phyloP scores from a whole-genome alignment of 208 protist species.

The Phytomonas sp. region DNA sequence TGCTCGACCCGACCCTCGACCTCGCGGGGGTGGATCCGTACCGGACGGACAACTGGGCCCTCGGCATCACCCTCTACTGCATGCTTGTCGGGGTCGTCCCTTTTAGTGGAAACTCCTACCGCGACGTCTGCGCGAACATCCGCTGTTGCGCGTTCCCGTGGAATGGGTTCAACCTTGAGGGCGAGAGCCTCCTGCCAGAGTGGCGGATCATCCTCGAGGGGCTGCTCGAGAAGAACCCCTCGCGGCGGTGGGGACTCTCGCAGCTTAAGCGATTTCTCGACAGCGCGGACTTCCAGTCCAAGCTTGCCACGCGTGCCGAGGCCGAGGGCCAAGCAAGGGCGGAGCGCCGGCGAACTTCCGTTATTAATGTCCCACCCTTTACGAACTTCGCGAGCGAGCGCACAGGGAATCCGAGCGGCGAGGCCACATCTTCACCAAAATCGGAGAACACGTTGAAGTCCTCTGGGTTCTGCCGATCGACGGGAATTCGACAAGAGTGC shows the following conservation, averaged over 20 bases:
- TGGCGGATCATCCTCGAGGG: constrained; percentile 50
- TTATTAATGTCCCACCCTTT: no score
- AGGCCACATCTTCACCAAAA: no score
- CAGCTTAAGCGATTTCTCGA: constrained; percentile 53
- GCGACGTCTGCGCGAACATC: constrained; percentile 35
- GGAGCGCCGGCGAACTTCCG: no score
- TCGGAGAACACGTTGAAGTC: no score
- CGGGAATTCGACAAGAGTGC: no score
- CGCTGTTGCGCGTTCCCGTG: constrained; percentile 30
- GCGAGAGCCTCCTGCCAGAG: constrained; percentile 20
- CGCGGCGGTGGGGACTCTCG: constrained; percentile 43
- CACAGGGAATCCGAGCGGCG: no score
- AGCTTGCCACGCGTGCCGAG: constrained; percentile 9
- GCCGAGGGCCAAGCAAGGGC: neutral
- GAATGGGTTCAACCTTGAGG: constrained; percentile 23
- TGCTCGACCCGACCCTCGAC: constrained; percentile 15
- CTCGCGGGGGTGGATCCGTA: constrained; percentile 28
- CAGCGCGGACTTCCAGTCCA: constrained; percentile 17
- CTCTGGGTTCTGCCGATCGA: no score
- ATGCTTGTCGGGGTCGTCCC: constrained; percentile 66
- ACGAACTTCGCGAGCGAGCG: no score
- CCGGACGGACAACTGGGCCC: constrained; percentile 68
- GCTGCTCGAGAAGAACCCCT: constrained; percentile 66
- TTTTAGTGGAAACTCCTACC: constrained; percentile 41
- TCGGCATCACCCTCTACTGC: constrained; percentile 77